A percentile compares a stretch with the other conserved stretches of the same genome.
phyloP scores from a whole-genome alignment of 148 eudicot species.

The Camellia lanceoleosa region DNA sequence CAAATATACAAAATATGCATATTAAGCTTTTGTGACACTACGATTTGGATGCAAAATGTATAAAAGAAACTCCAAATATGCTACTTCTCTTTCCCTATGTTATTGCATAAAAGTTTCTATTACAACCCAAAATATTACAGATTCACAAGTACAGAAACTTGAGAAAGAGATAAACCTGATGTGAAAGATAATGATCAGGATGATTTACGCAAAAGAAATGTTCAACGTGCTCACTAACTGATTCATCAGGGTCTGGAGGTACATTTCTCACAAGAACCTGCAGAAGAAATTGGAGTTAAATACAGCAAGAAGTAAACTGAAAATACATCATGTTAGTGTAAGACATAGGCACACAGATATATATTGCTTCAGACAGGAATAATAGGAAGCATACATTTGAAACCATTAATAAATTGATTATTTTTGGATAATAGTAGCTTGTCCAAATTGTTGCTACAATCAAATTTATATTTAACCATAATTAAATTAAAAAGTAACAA shows the following conservation, averaged over 20 bases:
- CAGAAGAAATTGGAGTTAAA: conserved; percentile 17
- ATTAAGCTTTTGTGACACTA: neutral
- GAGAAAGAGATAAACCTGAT: conserved; percentile 58
- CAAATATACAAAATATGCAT: neutral
- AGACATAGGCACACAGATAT: neutral
- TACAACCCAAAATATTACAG: neutral
- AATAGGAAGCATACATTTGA: neutral
- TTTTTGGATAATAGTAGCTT: no score
- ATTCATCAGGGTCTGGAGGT: conserved; percentile 92
- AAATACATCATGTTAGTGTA: neutral
- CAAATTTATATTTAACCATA: neutral
- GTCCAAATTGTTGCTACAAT: neutral
- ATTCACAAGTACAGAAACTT: neutral
- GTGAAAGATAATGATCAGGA: conserved; percentile 80
- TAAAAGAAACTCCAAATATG: neutral
- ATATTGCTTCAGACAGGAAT: neutral
- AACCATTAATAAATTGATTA: neutral
- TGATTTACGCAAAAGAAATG: conserved; percentile 97
- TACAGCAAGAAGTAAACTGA: neutral
- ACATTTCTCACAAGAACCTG: conserved; percentile 98
- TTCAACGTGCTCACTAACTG: conserved; percentile 90
- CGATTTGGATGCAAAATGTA: neutral
- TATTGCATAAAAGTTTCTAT: neutral
- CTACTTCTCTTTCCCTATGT: neutral
- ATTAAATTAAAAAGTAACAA: neutral